A percentile compares a stretch with the other conserved stretches of the same genome.
phyloP scores from a whole-genome alignment of 129 eudicot species.

The Lonicera japonica region DNA sequence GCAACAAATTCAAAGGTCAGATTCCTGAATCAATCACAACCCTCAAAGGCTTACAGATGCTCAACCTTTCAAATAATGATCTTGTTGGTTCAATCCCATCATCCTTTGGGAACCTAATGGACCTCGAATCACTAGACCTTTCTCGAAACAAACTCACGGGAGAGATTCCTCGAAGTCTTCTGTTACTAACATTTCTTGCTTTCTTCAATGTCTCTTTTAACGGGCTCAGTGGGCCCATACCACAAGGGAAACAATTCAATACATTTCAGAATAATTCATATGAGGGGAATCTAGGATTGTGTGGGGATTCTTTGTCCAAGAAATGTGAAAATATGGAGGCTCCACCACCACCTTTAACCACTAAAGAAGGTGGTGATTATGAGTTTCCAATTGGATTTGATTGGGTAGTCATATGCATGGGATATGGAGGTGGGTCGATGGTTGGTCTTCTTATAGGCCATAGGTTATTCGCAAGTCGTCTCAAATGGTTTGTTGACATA shows the following conservation, averaged over 20 bases:
- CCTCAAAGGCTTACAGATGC: slow-evolving; percentile 10
- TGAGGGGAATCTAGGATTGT: slow-evolving; percentile 15
- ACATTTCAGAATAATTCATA: slow-evolving; percentile 19
- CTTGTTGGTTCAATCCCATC: slow-evolving; percentile 20
- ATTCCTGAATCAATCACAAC: slow-evolving; percentile 15
- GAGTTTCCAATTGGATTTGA: slow-evolving; percentile 12
- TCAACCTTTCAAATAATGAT: slow-evolving; percentile 30
- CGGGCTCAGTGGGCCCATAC: slow-evolving; percentile 23
- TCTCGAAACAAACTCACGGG: slow-evolving; percentile 19
- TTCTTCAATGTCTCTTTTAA: slow-evolving; percentile 22
- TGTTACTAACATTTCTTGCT: slow-evolving; percentile 10
- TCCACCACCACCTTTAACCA: not conserved
- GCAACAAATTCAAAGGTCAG: slow-evolving; percentile 14
- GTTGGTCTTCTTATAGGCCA: slow-evolving; percentile 16
- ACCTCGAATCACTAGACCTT: slow-evolving; percentile 20
- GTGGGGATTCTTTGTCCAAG: slow-evolving; percentile 21
- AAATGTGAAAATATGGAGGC: not conserved
- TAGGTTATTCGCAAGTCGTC: not conserved
- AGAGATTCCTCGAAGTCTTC: slow-evolving; percentile 20
- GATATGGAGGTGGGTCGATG: slow-evolving; percentile 11
- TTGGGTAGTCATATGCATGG: slow-evolving; percentile 14
- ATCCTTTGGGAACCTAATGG: slow-evolving; percentile 10
- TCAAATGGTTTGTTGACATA: not conserved
- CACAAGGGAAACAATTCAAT: slow-evolving; percentile 17
- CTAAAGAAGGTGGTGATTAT: not conserved